Evolutionary conservation across 192 early-diverging fungal species (phyloP).

Genomic region (Umbelopsis sp.): DNA sequence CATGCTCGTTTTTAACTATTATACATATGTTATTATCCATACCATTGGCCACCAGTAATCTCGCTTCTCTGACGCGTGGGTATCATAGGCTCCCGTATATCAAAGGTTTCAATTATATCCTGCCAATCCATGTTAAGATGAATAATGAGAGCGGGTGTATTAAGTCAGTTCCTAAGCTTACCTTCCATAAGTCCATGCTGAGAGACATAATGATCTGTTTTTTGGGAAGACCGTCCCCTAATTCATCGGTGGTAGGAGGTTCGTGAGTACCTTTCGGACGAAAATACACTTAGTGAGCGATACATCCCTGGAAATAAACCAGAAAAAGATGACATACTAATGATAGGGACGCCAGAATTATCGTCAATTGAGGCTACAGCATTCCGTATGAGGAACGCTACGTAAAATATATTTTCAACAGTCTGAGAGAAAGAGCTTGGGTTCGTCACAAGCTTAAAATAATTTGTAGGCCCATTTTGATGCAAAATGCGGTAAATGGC

Average conservation of each 20-base stretch:
- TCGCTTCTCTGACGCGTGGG: constrained; percentile 53
- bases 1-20: neutral
- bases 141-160: neutral
- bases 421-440: constrained; percentile 90
- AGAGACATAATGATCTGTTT: constrained; percentile 81
- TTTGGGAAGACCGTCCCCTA: constrained; percentile 65
- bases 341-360: constrained; percentile 67
- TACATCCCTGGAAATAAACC: neutral
- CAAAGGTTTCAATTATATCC: constrained; percentile 69
- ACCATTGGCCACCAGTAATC: constrained; percentile 45
- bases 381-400: constrained; percentile 94
- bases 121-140: constrained; percentile 26
- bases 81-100: constrained; percentile 63
- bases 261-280: constrained; percentile 51
- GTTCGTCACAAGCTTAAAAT: constrained; percentile 90
- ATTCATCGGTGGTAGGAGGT: constrained; percentile 71
- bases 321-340: constrained; percentile 31
- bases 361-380: constrained; percentile 78
- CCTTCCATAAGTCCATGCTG: constrained; percentile 69
- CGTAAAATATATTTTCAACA: constrained; percentile 95
- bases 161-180: constrained; percentile 28
- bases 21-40: constrained; percentile 15
- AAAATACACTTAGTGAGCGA: neutral
- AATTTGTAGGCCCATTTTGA: constrained; percentile 59
- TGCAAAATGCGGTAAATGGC: constrained; percentile 64